Percentiles rank a stretch among this genome's conserved stretches.
Evolutionary conservation across 148 eudicot species (phyloP).

Genomic region (Limonium bicolor): DNA sequence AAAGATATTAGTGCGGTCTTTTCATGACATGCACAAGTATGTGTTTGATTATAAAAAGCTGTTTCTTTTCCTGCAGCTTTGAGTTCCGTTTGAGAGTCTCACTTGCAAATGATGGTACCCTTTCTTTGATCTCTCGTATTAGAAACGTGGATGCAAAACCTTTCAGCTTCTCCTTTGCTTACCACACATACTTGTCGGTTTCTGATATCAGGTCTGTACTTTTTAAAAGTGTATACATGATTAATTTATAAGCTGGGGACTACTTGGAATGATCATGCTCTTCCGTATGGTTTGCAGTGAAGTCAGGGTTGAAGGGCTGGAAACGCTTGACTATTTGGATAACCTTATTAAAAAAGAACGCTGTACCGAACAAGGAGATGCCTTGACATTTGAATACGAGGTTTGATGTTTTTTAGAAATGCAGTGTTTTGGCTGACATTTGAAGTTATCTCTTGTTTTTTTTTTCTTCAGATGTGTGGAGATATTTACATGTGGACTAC

Average conservation of each 20-base stretch:
- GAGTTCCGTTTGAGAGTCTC: constrained; percentile 68
- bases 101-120: constrained; percentile 49
- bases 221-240: neutral
- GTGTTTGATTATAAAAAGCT: neutral
- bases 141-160: constrained; percentile 71
- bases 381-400: constrained; percentile 93
- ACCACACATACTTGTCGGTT: constrained; percentile 66
- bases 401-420: constrained; percentile 13
- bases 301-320: constrained; percentile 93
- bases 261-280: neutral
- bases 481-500: neutral
- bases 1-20: no score
- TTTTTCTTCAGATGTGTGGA: neutral
- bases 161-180: constrained; percentile 72
- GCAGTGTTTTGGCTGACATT: neutral
- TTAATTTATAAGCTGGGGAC: neutral
- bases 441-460: neutral
- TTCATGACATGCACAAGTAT: no score
- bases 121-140: constrained; percentile 52
- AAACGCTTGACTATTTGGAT: constrained; percentile 82
- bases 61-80: constrained; percentile 32
- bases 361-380: constrained; percentile 96
- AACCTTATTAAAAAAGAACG: constrained; percentile 45
- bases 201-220: constrained; percentile 79
- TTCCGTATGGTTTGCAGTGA: constrained; percentile 35